These are phyloP conservation scores for Oryza longistaminata DNA, from an alignment of 176 grass and related monocot species.

Conservation along the genomic window DNA sequence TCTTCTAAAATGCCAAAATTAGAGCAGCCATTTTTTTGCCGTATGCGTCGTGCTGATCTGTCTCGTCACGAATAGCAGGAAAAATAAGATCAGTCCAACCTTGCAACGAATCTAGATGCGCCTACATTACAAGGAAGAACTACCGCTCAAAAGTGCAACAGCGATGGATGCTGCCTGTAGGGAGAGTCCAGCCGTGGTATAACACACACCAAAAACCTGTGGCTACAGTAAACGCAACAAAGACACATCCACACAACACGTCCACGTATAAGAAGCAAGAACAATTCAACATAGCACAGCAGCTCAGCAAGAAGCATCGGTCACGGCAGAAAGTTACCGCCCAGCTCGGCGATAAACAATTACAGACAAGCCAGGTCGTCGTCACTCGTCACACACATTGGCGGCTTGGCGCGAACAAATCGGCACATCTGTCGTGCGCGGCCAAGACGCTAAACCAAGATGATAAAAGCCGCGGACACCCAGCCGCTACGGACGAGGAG, in stretches of 20 bases:
- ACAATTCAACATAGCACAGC: slow-evolving; percentile 5
- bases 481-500: neutral
- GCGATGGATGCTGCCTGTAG: neutral
- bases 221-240: neutral
- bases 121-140: neutral
- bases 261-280: neutral
- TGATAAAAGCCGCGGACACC: neutral
- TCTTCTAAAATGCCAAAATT: neutral
- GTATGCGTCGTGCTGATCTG: neutral
- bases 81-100: neutral
- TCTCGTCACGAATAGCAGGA: neutral
- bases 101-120: neutral
- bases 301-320: neutral
- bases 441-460: too few species aligned
- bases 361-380: slow-evolving; percentile 11
- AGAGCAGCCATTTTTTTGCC: neutral
- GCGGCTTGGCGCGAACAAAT: neutral
- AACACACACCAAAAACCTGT: neutral
- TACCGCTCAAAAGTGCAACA: neutral
- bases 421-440: neutral
- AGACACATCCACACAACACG: neutral
- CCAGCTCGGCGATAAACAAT: neutral
- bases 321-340: slow-evolving; percentile 22
- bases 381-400: neutral
- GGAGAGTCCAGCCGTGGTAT: neutral